Base-by-base conservation (phyloP, 257 asterid species). In the Ilex aquifolium region DNA sequence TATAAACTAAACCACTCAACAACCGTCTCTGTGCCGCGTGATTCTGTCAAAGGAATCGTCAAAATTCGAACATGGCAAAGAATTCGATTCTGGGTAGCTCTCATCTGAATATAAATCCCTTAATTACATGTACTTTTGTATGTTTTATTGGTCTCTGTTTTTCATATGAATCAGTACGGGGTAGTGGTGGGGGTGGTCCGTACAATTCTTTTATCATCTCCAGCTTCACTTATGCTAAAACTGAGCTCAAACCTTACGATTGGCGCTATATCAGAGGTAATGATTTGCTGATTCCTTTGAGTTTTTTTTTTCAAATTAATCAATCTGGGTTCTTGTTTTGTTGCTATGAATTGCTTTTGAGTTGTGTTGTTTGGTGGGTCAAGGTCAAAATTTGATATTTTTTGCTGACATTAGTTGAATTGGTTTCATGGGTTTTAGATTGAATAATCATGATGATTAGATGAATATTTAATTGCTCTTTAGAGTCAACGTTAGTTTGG, bases 181-280 rank as follows among this genome's bases (percentile, higher is more conserved):
- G 69, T 65, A 57, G 49, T 65, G 77, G 50, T 46, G 71, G 48
- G 31, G 71, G 48, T 30, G 72, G 54, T 8, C 58, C 51, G 29
- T 69, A 65, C 48, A 77, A 72, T 44, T 78, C 84, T 36, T 82
- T 68, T 77, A 78, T 83, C 62, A 63, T 90, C 71, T 93, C 99
- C 56, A 85, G 96, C 83, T 82, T 80, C 76, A 76, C 82, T 6
- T 93, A 93, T 75, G 77, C 83, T 12, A 75, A 48, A 56, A 84
- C 90, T 64, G 67, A 40, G 69, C 88, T 93, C 68, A 78, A 59
- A 55, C 95, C 99, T 57, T 93, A 76, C 57, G 92, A 85, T 5
- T 93, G 97, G 99, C 86, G 88, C 32, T 93, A 90, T 74, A 74
- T 90, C 32, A 82, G 78, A 82, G 99, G 99, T 88, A 68, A 32